These are phyloP conservation scores for Aspergillus caelatus DNA, from an alignment of 2,329 filamentous ascomycete genomes.

Conservation along the genomic window DNA sequence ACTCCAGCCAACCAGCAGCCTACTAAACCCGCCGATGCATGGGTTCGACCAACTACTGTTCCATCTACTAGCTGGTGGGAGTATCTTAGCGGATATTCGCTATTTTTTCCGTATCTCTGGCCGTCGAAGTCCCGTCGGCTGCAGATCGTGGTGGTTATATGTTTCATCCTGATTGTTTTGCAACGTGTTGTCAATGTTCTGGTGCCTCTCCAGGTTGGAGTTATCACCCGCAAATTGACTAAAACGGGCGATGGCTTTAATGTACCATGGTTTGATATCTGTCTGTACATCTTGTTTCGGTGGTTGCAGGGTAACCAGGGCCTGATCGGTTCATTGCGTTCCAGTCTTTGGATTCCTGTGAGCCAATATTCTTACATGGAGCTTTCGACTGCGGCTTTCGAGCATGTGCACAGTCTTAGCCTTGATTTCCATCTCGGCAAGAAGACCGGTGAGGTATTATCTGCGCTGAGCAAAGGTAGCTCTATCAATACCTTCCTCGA, in stretches of 20 bases:
- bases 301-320: constrained; percentile 88
- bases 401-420: constrained; percentile 93
- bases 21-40: constrained; percentile 64
- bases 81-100: constrained; percentile 85
- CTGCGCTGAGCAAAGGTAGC: constrained; percentile 91
- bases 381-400: constrained; percentile 91
- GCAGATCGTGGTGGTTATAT: constrained; percentile 77
- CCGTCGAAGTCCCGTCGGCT: constrained; percentile 76
- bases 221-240: constrained; percentile 75
- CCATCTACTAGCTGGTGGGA: constrained; percentile 95
- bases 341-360: constrained; percentile 92
- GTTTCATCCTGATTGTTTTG: constrained; percentile 76
- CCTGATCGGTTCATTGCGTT: constrained; percentile 77
- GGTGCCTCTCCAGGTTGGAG: constrained; percentile 79
- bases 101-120: constrained; percentile 98
- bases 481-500: constrained; percentile 97
- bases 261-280: constrained; percentile 75
- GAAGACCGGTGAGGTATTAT: constrained; percentile 93
- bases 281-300: constrained; percentile 75
- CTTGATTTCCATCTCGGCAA: constrained; percentile 97
- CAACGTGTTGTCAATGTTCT: constrained; percentile 85
- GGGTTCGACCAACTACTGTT: constrained; percentile 84
- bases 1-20: constrained; percentile 46
- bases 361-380: constrained; percentile 96
- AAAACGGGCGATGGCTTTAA: constrained; percentile 55